Conservation (phyloP, 176 grass and related monocot genomes). For the Musa beccarii region DNA sequence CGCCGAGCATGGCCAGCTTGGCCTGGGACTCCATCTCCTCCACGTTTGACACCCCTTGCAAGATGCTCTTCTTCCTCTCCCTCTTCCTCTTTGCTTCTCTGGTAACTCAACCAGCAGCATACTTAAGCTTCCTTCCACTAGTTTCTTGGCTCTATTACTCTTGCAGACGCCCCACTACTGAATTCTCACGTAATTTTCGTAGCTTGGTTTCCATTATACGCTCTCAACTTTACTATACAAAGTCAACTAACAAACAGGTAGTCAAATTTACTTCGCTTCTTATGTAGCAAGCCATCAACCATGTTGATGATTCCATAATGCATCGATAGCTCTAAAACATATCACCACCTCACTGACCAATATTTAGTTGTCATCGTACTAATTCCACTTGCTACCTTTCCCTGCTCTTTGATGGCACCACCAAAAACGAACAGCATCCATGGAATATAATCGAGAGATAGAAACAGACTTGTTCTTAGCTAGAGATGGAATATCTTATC, state of each 20-base stretch:
- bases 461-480: too few relatives aligned
- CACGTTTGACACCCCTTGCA: constrained; percentile 69
- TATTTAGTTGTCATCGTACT: neutral
- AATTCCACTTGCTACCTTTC: neutral
- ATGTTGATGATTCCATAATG: neutral
- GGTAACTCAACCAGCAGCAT: constrained; percentile 23
- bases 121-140: too few relatives aligned
- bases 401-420: neutral
- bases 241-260: too few relatives aligned
- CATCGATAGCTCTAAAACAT: neutral
- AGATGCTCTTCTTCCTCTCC: constrained; percentile 90
- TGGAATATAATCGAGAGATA: neutral
- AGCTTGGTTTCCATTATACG: too few relatives aligned
- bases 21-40: constrained; percentile 51
- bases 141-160: too few relatives aligned
- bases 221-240: too few relatives aligned
- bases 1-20: constrained; percentile 76
- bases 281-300: neutral
- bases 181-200: too few relatives aligned
- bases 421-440: neutral
- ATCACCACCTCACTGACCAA: neutral
- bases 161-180: too few relatives aligned
- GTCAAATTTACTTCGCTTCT: too few relatives aligned
- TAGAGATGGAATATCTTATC: too few relatives aligned
- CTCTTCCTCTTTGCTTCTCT: constrained; percentile 83